These are phyloP conservation scores for Mitragyna speciosa DNA, from an alignment of 257 asterid species.

Conservation along the genomic window DNA sequence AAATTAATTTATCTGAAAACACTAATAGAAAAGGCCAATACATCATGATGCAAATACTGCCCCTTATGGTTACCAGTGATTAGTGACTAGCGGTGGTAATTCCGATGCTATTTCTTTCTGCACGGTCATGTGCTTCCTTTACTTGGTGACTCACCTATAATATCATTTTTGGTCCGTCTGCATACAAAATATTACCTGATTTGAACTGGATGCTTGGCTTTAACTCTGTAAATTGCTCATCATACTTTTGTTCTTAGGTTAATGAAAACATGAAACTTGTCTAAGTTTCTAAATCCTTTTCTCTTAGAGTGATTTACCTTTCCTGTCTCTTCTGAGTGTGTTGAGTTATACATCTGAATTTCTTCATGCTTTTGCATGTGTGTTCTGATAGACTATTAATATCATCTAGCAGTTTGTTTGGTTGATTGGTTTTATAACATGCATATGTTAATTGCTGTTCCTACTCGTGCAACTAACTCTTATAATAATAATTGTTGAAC, in stretches of 20 bases:
- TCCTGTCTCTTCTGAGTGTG: background rate
- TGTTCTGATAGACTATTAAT: background rate
- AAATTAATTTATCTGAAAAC: background rate
- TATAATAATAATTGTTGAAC: conserved; percentile 21
- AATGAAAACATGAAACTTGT: background rate
- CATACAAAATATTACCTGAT: background rate
- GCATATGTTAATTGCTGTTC: background rate
- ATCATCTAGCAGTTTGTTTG: background rate
- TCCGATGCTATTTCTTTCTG: background rate
- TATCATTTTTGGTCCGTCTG: background rate
- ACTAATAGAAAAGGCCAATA: background rate
- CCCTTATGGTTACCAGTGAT: background rate
- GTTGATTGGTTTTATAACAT: background rate
- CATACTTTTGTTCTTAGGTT: background rate
- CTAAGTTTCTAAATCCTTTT: background rate
- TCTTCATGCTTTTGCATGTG: background rate
- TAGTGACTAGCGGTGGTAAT: background rate
- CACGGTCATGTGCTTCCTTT: background rate
- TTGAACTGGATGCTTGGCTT: background rate
- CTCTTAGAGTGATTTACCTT: background rate
- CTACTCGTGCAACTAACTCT: background rate
- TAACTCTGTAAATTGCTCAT: background rate
- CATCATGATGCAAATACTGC: background rate
- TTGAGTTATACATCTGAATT: background rate
- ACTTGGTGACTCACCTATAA: background rate